A percentile compares a stretch with the other conserved stretches of the same genome.
phyloP scores from a whole-genome alignment of 1,139 yeast species.

The Arxiozyma bovina region DNA sequence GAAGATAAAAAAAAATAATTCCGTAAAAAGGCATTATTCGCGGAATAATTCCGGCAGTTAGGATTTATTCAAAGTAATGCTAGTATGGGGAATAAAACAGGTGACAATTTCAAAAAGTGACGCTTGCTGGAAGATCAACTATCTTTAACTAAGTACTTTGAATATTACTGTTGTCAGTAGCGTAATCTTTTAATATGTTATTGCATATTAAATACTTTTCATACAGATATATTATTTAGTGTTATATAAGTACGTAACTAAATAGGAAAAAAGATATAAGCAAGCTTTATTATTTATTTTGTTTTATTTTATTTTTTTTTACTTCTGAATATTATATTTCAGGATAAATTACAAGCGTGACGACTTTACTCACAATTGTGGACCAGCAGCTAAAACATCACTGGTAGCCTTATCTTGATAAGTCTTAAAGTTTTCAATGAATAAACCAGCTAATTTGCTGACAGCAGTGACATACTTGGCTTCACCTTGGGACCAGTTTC shows the following conservation, averaged over 20 bases:
- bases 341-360: not conserved
- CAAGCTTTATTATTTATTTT: not conserved
- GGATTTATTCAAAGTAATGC: too few species aligned
- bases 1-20: too few species aligned
- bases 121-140: not conserved
- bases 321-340: not conserved
- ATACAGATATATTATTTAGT: too few species aligned
- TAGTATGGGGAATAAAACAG: not conserved
- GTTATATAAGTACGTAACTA: not conserved
- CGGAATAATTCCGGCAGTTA: not conserved
- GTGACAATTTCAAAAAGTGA: not conserved
- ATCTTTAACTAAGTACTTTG: too few species aligned
- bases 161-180: too few species aligned
- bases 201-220: not conserved
- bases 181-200: not conserved
- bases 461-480: conserved; percentile 65
- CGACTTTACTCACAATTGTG: conserved; percentile 31
- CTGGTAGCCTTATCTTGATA: conserved; percentile 75
- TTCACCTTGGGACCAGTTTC: conserved; percentile 69
- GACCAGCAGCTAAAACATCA: conserved; percentile 93
- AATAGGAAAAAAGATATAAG: not conserved
- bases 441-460: conserved; percentile 63
- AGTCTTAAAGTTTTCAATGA: conserved; percentile 76
- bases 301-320: too few species aligned
- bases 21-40: not conserved